Base-by-base conservation (phyloP, 768 basidiomycete species). In the Psilocybe cubensis region DNA sequence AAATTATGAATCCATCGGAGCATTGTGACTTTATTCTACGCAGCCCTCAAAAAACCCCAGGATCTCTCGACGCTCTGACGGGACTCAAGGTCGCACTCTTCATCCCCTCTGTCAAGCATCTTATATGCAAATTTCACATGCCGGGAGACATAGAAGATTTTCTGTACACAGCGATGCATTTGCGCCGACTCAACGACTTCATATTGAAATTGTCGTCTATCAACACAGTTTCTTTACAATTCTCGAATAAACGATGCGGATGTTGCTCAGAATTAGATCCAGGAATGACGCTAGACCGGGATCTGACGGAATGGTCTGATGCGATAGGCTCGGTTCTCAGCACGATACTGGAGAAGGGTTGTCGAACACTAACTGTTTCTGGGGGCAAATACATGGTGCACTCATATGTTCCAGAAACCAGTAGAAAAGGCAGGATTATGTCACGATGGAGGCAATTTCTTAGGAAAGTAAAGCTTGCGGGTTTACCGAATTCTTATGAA, bases 341-440 rank as follows among this genome's bases (percentile, higher is more conserved):
- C 52, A 53, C 53, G 46, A 56, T 66, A 9, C 45, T 68, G 17
- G 60, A 62, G 31, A 66, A 62, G 41, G 45, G 40, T 21, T 65
- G 63, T 27, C 24, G 24, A 12, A 38, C 58, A 23, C 23, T 68
- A 25, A 41, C 51, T 27, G 28, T 68, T 41, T 24, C 47, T 14
- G 67, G 67, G 3, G 65, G 67, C 12, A 56, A 58, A 20, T 68
- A 59, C 25, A 60, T 68, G 56, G 60, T 54, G 1, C 67, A 68
- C 43, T 43, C 64, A 11, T 66, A 59, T 52, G 60, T 51, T 8
- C 41, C 18, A n/a, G 42, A 42, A 41, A 40, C 28, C 41, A 25
- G 18, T 1, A 29, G 29, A 7, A 12, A 43, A 45, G 21, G 33
- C 43, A 31, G 56, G 8, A 43, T 51, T 6, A 35, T 62, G 14